These are phyloP conservation scores for Elaeis guineensis DNA, from an alignment of 176 grass and related monocot genomes.

Conservation along the genomic window DNA sequence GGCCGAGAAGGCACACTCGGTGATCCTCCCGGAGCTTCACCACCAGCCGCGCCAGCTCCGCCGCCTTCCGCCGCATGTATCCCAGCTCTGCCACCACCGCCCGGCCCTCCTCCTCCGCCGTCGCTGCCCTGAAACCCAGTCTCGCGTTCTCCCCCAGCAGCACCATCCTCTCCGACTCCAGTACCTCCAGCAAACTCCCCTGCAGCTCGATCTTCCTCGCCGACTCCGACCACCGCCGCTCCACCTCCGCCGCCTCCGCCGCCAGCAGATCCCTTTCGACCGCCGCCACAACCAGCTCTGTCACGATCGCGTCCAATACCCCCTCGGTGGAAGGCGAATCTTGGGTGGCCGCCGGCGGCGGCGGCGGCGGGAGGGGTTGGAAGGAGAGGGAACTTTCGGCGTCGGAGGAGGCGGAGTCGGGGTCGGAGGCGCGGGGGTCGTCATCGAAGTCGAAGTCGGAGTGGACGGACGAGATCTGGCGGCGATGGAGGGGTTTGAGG, in stretches of 20 bases:
- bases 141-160: conserved; percentile 90
- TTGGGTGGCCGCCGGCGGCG: background rate
- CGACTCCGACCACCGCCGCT: conserved; percentile 32
- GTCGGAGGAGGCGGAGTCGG: conserved; percentile 51
- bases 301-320: conserved; percentile 29
- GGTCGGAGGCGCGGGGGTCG: conserved; percentile 25
- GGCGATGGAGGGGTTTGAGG: conserved; percentile 2
- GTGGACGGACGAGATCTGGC: conserved; percentile 1
- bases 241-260: conserved; percentile 29
- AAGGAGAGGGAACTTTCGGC: conserved; percentile 80
- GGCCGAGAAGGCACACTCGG: conserved; percentile 58
- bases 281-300: conserved; percentile 51
- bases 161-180: conserved; percentile 84
- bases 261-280: conserved; percentile 49
- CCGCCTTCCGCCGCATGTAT: conserved; percentile 60
- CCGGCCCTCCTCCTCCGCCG: conserved; percentile 53
- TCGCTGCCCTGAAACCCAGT: conserved; percentile 37
- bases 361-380: conserved; percentile 21
- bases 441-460: conserved; percentile 30
- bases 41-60: conserved; percentile 51
- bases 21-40: conserved; percentile 88
- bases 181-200: conserved; percentile 83
- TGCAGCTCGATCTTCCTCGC: conserved; percentile 75
- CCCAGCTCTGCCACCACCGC: conserved; percentile 47
- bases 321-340: background rate